phyloP scores from a whole-genome alignment of 2,329 filamentous ascomycete genomes.

The Taxawa tesnikishii region DNA sequence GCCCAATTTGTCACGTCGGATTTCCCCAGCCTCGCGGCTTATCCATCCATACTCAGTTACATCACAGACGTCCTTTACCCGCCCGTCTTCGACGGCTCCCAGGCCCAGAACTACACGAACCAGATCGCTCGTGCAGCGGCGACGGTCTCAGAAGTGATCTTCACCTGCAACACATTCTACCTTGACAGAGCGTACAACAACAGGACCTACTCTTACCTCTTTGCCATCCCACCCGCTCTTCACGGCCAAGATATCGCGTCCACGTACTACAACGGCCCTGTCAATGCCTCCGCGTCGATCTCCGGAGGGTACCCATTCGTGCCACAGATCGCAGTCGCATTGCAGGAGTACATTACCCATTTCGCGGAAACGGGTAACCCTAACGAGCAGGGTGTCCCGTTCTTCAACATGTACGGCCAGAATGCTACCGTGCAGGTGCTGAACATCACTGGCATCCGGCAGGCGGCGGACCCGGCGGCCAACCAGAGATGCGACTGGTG shows the following conservation, averaged over 20 bases:
- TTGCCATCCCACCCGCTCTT: conserved; percentile 38
- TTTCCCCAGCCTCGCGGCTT: conserved; percentile 19
- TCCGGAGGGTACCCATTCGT: background rate
- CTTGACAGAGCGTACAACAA: conserved; percentile 34
- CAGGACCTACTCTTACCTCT: conserved; percentile 39
- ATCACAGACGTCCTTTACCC: conserved; percentile 37
- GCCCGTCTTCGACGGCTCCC: conserved; percentile 31
- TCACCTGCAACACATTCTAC: conserved; percentile 41
- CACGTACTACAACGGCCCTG: conserved; percentile 36
- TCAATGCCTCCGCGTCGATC: conserved; percentile 6
- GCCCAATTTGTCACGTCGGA: conserved; percentile 12
- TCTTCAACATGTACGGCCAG: conserved; percentile 35
- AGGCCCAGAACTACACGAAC: conserved; percentile 30
- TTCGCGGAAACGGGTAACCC: conserved; percentile 29
- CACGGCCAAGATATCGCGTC: conserved; percentile 42
- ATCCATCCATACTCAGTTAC: conserved; percentile 23
- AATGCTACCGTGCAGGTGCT: conserved; percentile 32
- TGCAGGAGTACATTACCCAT: conserved; percentile 34
- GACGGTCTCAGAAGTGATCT: conserved; percentile 29
- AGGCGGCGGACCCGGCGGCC: conserved; percentile 31
- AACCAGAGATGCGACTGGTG: conserved; percentile 41
- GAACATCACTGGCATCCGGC: conserved; percentile 27
- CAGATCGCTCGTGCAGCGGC: conserved; percentile 30
- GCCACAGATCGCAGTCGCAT: conserved; percentile 25
- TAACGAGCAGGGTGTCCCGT: conserved; percentile 24